These are phyloP conservation scores for Croton laevigatus DNA, from an alignment of 441 rosid genomes.

Conservation along the genomic window DNA sequence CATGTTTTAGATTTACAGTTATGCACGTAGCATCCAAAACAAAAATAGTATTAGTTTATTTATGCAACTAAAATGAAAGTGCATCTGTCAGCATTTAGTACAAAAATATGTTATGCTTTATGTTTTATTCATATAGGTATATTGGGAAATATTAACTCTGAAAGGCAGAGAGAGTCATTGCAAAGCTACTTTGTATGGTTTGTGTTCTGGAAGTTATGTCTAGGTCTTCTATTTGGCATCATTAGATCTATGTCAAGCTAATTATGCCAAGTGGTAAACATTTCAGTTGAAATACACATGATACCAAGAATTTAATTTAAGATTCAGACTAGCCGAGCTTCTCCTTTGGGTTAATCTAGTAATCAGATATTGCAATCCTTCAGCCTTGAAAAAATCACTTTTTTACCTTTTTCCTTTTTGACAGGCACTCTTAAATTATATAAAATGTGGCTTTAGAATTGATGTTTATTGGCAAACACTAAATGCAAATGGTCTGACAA, in stretches of 20 bases:
- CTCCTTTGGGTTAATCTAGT: neutral
- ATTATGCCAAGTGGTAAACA: neutral
- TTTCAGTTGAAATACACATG: neutral
- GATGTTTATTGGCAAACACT: conserved; percentile 65
- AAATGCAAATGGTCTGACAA: conserved; percentile 53
- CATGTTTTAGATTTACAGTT: neutral
- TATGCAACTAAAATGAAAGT: neutral
- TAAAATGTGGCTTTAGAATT: conserved; percentile 46
- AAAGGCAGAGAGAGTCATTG: neutral
- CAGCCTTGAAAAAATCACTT: conserved; percentile 18
- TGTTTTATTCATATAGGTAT: neutral
- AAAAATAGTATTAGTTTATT: neutral
- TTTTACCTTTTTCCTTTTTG: conserved; percentile 21
- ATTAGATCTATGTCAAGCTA: neutral
- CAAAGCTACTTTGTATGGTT: neutral
- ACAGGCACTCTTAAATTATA: conserved; percentile 64
- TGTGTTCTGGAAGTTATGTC: neutral
- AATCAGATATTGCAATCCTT: neutral
- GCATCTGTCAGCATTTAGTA: neutral
- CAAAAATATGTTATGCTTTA: neutral
- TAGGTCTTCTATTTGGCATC: neutral
- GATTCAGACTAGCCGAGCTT: conserved; percentile 1
- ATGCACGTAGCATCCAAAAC: neutral
- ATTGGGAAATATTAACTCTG: neutral
- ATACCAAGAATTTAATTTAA: neutral